Conservation (phyloP, 441 rosid species). For the Isatis lusitanica region DNA sequence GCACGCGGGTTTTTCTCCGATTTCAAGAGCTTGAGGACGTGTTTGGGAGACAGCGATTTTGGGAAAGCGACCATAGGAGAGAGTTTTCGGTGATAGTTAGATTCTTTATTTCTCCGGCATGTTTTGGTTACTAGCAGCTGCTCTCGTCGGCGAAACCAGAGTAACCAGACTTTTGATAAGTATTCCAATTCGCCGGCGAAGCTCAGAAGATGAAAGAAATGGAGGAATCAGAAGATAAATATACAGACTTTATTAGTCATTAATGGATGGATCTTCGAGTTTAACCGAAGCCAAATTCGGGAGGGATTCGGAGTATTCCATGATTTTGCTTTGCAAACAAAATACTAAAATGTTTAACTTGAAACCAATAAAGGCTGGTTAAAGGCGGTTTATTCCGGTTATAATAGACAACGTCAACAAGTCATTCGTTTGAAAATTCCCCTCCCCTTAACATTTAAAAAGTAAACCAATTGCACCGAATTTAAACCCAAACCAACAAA, state of each 20-base stretch:
- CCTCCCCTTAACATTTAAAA: conserved; percentile 55
- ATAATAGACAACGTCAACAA: conserved; percentile 45
- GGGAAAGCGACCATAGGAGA: conserved; percentile 53
- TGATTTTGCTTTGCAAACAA: neutral
- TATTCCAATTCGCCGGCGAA: neutral
- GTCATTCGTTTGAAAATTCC: conserved; percentile 47
- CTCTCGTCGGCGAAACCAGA: neutral
- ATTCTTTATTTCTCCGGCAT: conserved; percentile 29
- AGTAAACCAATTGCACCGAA: conserved; percentile 44
- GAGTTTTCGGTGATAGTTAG: conserved; percentile 6
- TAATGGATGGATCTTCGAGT: too few relatives aligned
- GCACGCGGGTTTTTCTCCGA: conserved; percentile 49
- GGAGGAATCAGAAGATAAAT: neutral
- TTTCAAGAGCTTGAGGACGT: conserved; percentile 64
- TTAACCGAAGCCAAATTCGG: neutral
- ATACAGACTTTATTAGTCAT: too few relatives aligned
- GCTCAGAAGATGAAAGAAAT: neutral
- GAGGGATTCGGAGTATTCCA: neutral
- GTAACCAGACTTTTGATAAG: neutral
- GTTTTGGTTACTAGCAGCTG: neutral
- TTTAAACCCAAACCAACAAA: conserved; percentile 50
- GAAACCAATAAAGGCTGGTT: neutral
- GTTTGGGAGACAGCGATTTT: conserved; percentile 50
- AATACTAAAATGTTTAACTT: too few relatives aligned
- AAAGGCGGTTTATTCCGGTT: conserved; percentile 39